Conservation (phyloP, 2,329 filamentous ascomycete species). For the Botrytis fragariae region DNA sequence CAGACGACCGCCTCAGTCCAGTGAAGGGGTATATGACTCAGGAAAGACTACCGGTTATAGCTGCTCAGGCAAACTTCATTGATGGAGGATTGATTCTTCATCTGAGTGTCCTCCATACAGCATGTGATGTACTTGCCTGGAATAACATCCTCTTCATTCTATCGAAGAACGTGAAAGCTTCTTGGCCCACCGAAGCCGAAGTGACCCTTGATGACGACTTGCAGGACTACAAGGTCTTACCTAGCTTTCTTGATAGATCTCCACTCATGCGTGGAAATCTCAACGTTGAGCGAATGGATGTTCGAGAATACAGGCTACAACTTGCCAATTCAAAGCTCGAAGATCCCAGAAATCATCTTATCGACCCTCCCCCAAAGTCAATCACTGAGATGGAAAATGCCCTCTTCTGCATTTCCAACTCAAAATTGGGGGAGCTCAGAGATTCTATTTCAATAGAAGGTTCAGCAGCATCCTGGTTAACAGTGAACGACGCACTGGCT, state of each 20-base stretch:
- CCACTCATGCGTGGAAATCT: conserved; percentile 8
- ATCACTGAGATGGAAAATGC: conserved; percentile 4
- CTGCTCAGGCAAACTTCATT: conserved; percentile 12
- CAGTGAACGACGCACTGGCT: conserved; percentile 7
- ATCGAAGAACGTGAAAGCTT: conserved; percentile 9
- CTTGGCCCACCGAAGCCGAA: conserved; percentile 4
- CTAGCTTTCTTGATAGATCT: conserved; percentile 4
- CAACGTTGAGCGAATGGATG: background rate
- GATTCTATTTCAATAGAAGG: background rate
- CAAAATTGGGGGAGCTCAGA: background rate
- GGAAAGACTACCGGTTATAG: conserved; percentile 8
- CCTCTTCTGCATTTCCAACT: conserved; percentile 2
- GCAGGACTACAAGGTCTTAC: background rate
- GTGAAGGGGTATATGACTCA: background rate
- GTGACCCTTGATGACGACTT: background rate
- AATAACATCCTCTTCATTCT: background rate
- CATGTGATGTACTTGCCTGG: conserved; percentile 13
- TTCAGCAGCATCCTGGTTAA: background rate
- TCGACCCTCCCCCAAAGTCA: conserved; percentile 6
- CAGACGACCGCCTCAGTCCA: background rate
- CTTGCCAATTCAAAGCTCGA: conserved; percentile 8
- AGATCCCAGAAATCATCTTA: background rate
- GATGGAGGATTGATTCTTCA: conserved; percentile 17
- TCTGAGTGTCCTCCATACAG: conserved; percentile 13
- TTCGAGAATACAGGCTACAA: conserved; percentile 11